phyloP scores from a whole-genome alignment of 2,329 filamentous ascomycete species.

The Lachnellula willkommii region DNA sequence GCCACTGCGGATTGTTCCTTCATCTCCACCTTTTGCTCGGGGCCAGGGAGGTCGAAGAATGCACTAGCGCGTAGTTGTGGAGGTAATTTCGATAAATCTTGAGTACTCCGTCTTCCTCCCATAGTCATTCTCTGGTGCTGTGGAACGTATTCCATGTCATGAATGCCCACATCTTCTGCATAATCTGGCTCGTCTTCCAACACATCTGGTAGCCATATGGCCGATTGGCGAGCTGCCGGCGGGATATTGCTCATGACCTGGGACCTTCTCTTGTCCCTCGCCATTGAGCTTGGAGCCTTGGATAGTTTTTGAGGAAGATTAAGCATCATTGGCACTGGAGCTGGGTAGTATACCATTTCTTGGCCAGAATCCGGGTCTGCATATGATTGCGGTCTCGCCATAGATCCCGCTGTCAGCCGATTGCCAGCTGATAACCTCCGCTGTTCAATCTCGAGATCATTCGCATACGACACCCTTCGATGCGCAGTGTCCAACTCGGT shows the following conservation, averaged over 20 bases:
- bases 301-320: slow-evolving; percentile 87
- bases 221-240: slow-evolving; percentile 36
- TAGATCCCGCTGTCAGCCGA: slow-evolving; percentile 19
- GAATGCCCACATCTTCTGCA: slow-evolving; percentile 20
- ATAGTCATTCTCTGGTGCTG: slow-evolving; percentile 31
- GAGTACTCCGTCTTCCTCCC: slow-evolving; percentile 28
- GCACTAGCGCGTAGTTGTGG: slow-evolving; percentile 84
- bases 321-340: slow-evolving; percentile 87
- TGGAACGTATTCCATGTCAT: slow-evolving; percentile 29
- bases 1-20: slow-evolving; percentile 79
- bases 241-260: slow-evolving; percentile 64
- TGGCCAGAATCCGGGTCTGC: slow-evolving; percentile 62
- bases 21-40: slow-evolving; percentile 48
- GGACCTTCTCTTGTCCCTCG: slow-evolving; percentile 66
- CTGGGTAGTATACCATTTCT: slow-evolving; percentile 90
- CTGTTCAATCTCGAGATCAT: slow-evolving; percentile 11
- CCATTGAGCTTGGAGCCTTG: slow-evolving; percentile 58
- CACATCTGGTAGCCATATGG: slow-evolving; percentile 33
- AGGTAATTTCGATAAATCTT: slow-evolving; percentile 55
- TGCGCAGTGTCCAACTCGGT: slow-evolving; percentile 7
- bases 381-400: slow-evolving; percentile 48
- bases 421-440: slow-evolving; percentile 15
- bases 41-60: slow-evolving; percentile 72
- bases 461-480: neutral
- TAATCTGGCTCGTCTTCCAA: slow-evolving; percentile 23